Conservation (phyloP, 2,329 filamentous ascomycete genomes). For the Colletotrichum plurivorum region DNA sequence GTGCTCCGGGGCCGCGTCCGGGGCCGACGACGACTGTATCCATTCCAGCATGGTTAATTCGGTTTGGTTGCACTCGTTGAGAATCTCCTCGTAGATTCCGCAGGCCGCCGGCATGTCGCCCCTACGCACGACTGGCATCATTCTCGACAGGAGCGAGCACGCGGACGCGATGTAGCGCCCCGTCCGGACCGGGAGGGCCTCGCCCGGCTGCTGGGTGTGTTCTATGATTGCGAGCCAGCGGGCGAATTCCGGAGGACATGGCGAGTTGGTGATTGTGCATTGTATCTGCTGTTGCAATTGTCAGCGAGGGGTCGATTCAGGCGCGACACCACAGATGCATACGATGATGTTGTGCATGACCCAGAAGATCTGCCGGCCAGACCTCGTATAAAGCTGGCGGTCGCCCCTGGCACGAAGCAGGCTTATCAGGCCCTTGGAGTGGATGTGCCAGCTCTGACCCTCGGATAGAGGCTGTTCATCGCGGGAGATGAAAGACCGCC, state of each 20-base stretch:
- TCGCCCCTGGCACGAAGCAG: conserved; percentile 53
- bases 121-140: conserved; percentile 17
- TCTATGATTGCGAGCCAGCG: conserved; percentile 52
- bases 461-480: conserved; percentile 1
- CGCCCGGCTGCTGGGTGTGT: conserved; percentile 20
- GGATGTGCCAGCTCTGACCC: conserved; percentile 51
- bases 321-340: conserved; percentile 28
- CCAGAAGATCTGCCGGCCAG: conserved; percentile 54
- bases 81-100: conserved; percentile 31
- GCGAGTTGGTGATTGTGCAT: conserved; percentile 48
- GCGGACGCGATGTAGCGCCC: conserved; percentile 22
- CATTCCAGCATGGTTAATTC: conserved; percentile 47
- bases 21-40: conserved; percentile 40
- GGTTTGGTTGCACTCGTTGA: conserved; percentile 46
- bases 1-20: conserved; percentile 42
- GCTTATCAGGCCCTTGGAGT: conserved; percentile 52
- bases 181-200: conserved; percentile 17
- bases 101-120: conserved; percentile 23
- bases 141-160: conserved; percentile 25
- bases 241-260: conserved; percentile 53
- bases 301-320: too few relatives aligned
- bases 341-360: conserved; percentile 56
- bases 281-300: conserved; percentile 52
- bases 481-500: conserved; percentile 9
- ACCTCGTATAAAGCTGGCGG: conserved; percentile 42